Evolutionary conservation across 2,329 filamentous ascomycete genomes (phyloP).

Genomic region (Microdochium nivale): DNA sequence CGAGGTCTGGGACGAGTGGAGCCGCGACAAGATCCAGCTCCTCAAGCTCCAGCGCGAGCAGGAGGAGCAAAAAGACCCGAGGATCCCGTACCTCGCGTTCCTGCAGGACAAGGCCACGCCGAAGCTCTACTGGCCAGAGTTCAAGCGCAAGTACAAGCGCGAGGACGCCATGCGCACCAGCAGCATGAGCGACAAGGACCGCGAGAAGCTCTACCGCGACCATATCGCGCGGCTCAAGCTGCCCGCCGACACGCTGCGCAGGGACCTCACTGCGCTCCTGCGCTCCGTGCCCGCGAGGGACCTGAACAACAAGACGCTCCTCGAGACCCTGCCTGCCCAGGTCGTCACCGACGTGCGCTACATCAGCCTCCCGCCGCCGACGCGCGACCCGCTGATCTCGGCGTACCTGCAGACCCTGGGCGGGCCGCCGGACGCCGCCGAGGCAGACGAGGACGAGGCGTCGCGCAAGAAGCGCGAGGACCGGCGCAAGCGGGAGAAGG

Average conservation of each 20-base stretch:
- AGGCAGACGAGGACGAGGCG: slow-evolving; percentile 42
- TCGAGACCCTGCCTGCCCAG: slow-evolving; percentile 50
- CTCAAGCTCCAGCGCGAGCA: slow-evolving; percentile 65
- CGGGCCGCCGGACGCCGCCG: slow-evolving; percentile 41
- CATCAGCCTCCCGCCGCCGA: slow-evolving; percentile 52
- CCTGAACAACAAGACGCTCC: slow-evolving; percentile 51
- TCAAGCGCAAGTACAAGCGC: slow-evolving; percentile 82
- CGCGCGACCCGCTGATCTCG: slow-evolving; percentile 57
- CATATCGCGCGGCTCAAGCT: slow-evolving; percentile 60
- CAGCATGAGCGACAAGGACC: slow-evolving; percentile 63
- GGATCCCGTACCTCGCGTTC: slow-evolving; percentile 73
- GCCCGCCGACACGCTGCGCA: slow-evolving; percentile 56
- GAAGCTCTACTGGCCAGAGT: slow-evolving; percentile 96
- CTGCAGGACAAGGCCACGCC: slow-evolving; percentile 75
- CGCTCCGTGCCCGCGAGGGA: slow-evolving; percentile 47
- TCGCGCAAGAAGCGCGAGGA: slow-evolving; percentile 40
- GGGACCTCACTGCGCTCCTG: slow-evolving; percentile 59
- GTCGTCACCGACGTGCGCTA: slow-evolving; percentile 62
- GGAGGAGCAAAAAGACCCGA: slow-evolving; percentile 74
- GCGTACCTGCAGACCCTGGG: slow-evolving; percentile 57
- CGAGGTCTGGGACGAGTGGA: slow-evolving; percentile 81
- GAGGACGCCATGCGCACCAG: slow-evolving; percentile 73
- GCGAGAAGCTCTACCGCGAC: slow-evolving; percentile 73
- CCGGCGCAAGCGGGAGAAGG: slow-evolving; percentile 52
- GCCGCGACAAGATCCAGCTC: slow-evolving; percentile 62